These are phyloP conservation scores for Kickxella alabastrina DNA, from an alignment of 192 early-diverging fungal species.

Conservation along the genomic window DNA sequence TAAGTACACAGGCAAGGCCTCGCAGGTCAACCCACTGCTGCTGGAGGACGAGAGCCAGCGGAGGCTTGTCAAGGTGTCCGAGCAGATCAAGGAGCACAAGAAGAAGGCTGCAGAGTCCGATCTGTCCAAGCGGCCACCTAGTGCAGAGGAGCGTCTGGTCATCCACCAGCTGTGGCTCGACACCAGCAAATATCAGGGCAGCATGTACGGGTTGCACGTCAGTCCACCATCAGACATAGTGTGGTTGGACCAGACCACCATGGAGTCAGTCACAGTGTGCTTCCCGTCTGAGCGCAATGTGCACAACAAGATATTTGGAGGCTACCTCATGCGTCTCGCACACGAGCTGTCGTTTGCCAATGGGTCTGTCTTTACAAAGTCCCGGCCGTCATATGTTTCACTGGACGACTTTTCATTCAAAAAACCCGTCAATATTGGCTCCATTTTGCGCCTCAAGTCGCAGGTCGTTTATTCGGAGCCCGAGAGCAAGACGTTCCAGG, in stretches of 20 bases:
- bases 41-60: constrained; percentile 75
- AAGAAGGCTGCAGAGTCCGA: constrained; percentile 45
- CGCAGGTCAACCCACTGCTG: constrained; percentile 66
- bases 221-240: constrained; percentile 50
- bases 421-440: constrained; percentile 83
- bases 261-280: constrained; percentile 65
- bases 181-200: constrained; percentile 59
- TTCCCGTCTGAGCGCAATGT: constrained; percentile 81
- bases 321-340: constrained; percentile 80
- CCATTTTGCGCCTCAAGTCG: constrained; percentile 66
- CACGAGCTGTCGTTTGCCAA: constrained; percentile 81
- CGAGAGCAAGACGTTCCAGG: constrained; percentile 59
- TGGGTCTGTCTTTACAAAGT: constrained; percentile 63
- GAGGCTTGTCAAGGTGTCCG: constrained; percentile 63
- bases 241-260: constrained; percentile 76
- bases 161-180: constrained; percentile 78
- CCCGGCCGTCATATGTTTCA: constrained; percentile 58
- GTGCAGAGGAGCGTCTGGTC: constrained; percentile 67
- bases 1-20: constrained; percentile 63
- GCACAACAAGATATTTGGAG: constrained; percentile 75
- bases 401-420: constrained; percentile 76
- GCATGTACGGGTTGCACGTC: constrained; percentile 23
- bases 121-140: constrained; percentile 70
- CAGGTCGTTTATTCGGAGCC: constrained; percentile 75
- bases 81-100: constrained; percentile 61